A percentile compares a stretch with the other conserved stretches of the same genome.
phyloP scores from a whole-genome alignment of 257 asterid species.

The Osmanthus fragrans region DNA sequence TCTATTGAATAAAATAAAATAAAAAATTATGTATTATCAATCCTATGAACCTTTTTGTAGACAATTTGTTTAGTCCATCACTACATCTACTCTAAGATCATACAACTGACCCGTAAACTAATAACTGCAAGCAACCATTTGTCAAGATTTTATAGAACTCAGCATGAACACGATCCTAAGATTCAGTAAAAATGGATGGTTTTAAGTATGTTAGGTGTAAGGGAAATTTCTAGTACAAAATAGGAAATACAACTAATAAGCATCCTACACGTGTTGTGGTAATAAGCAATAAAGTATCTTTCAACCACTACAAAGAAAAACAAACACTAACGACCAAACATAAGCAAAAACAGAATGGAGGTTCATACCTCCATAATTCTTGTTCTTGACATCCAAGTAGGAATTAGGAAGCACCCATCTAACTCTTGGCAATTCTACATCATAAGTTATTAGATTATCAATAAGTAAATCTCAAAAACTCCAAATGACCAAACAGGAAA shows the following conservation, averaged over 20 bases:
- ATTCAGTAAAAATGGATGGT: not conserved
- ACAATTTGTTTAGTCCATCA: not conserved
- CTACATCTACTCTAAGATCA: not conserved
- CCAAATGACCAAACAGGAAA: not conserved
- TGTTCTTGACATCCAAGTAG: conserved; percentile 80
- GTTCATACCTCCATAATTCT: conserved; percentile 85
- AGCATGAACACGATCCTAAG: no score
- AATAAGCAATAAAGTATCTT: not conserved
- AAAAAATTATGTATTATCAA: no score
- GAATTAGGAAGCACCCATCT: conserved; percentile 99
- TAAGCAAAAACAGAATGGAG: not conserved
- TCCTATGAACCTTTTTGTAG: no score
- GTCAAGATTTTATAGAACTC: not conserved
- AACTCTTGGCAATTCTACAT: conserved; percentile 69
- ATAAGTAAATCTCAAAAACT: not conserved
- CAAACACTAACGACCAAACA: conserved; percentile 22
- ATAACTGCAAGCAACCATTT: not conserved
- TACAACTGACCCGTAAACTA: not conserved
- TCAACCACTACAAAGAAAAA: not conserved
- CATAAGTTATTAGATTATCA: conserved; percentile 13
- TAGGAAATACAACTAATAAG: conserved; percentile 17
- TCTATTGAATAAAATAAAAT: no score
- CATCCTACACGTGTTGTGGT: not conserved
- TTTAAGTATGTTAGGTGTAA: not conserved
- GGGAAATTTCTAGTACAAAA: not conserved